Conservation (phyloP, 768 basidiomycete species). For the Auricularia heimuer region DNA sequence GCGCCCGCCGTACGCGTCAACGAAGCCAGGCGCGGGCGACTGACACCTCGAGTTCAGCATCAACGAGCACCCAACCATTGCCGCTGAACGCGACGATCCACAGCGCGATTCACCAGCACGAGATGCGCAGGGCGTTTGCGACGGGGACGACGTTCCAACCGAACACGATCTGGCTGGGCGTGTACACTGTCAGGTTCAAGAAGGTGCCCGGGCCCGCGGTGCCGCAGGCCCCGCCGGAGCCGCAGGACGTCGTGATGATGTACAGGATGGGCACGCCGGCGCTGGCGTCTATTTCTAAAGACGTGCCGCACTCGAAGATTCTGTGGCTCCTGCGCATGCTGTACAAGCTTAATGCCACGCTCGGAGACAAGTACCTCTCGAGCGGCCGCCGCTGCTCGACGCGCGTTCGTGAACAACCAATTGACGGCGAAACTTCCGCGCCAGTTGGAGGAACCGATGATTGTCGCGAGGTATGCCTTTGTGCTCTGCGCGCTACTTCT, state of each 20-base stretch:
- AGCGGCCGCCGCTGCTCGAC: slow-evolving; percentile 47
- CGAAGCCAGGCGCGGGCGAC: slow-evolving; percentile 77
- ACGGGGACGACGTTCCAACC: slow-evolving; percentile 44
- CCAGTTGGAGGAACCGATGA: slow-evolving; percentile 97
- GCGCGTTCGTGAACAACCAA: slow-evolving; percentile 96
- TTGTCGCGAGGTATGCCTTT: slow-evolving; percentile 70
- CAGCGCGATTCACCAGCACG: slow-evolving; percentile 90
- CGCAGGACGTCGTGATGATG: slow-evolving; percentile 32
- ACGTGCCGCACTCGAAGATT: slow-evolving; percentile 81
- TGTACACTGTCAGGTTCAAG: slow-evolving; percentile 88
- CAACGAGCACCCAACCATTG: slow-evolving; percentile 74
- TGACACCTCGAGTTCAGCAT: slow-evolving; percentile 97
- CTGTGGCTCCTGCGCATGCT: slow-evolving; percentile 81
- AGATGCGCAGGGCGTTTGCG: slow-evolving; percentile 55
- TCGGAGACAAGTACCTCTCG: slow-evolving; percentile 48
- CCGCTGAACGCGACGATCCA: slow-evolving; percentile 86
- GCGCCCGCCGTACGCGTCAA: slow-evolving; percentile 13
- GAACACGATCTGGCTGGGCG: slow-evolving; percentile 77
- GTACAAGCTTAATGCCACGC: slow-evolving; percentile 70
- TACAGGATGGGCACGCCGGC: slow-evolving; percentile 29
- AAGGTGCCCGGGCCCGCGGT: slow-evolving; percentile 80
- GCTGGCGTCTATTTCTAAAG: slow-evolving; percentile 73
- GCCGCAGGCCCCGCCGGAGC: slow-evolving; percentile 8
- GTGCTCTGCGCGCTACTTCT: no score
- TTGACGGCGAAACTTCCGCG: slow-evolving; percentile 94